These are phyloP conservation scores for Ploettnerulaceae sp. DNA, from an alignment of 2,329 filamentous ascomycete species.

Conservation along the genomic window DNA sequence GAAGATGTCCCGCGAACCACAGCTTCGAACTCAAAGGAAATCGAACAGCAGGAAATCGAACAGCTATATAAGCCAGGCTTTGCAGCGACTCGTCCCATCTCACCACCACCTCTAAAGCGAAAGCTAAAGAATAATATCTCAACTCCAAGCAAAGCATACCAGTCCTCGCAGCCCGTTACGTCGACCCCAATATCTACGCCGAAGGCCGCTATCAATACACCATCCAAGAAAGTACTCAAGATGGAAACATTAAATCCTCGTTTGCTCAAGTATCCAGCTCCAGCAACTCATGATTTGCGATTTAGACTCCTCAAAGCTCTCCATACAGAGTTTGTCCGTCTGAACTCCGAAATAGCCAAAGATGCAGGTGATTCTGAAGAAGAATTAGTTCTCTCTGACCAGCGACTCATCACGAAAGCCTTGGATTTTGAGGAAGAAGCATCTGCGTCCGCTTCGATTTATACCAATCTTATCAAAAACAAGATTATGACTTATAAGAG, in stretches of 20 bases:
- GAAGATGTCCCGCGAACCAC: neutral
- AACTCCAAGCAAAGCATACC: neutral
- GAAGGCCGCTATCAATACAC: constrained; percentile 13
- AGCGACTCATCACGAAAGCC: constrained; percentile 62
- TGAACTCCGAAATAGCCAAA: constrained; percentile 60
- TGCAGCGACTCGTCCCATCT: constrained; percentile 20
- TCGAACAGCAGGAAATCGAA: constrained; percentile 7
- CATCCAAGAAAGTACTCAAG: constrained; percentile 28
- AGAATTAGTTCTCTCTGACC: constrained; percentile 54
- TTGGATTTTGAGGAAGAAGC: constrained; percentile 75
- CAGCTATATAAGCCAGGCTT: no score
- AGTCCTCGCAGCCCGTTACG: no score
- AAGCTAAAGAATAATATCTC: constrained; percentile 14
- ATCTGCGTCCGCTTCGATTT: constrained; percentile 67
- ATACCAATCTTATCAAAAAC: constrained; percentile 79
- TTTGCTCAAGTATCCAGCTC: constrained; percentile 51
- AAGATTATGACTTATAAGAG: constrained; percentile 71
- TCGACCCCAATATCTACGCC: no score
- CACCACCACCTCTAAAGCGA: constrained; percentile 28
- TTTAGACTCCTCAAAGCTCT: constrained; percentile 56
- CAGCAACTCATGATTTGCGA: constrained; percentile 53
- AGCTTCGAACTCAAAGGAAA: constrained; percentile 1
- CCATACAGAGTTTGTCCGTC: constrained; percentile 58
- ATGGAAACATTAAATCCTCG: constrained; percentile 62
- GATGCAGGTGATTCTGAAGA: constrained; percentile 45